Evolutionary conservation across 208 protist species (phyloP).

Genomic region (Spironucleus salmonicida): DNA sequence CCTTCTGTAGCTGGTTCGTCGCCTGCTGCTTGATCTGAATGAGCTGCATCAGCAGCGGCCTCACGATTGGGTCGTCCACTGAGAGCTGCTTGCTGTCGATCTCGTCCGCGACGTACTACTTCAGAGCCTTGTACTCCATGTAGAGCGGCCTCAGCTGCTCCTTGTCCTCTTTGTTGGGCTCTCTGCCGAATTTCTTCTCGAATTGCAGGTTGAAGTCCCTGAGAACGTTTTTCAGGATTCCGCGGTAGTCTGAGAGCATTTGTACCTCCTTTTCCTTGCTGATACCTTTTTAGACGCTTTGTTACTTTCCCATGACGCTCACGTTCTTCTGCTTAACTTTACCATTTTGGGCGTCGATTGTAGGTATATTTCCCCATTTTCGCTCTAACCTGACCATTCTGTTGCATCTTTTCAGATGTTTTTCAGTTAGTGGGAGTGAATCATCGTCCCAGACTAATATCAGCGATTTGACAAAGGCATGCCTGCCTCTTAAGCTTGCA

Average conservation of each 20-base stretch:
- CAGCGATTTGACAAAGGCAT: not conserved
- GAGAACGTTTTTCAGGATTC: constrained; percentile 12
- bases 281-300: not conserved
- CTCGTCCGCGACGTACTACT: constrained; percentile 1
- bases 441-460: not conserved
- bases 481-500: not conserved
- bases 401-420: not conserved
- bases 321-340: not conserved
- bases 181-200: constrained; percentile 6
- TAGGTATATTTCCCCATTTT: not conserved
- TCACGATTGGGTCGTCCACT: not conserved
- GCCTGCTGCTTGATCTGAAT: not conserved
- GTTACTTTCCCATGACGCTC: not conserved
- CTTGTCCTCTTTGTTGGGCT: constrained; percentile 1
- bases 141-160: constrained; percentile 10
- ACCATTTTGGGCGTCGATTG: not conserved
- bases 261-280: not conserved
- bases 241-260: not conserved
- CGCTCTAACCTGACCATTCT: not conserved
- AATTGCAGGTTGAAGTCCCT: constrained; percentile 12
- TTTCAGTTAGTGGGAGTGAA: not conserved
- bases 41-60: not conserved
- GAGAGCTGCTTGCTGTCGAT: not conserved
- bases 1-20: no score
- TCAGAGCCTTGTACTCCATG: constrained; percentile 25